Percentiles rank a stretch among this genome's conserved stretches.
Conservation (phyloP, 2,329 filamentous ascomycete genomes). For the Hymenoscyphus repandus region DNA sequence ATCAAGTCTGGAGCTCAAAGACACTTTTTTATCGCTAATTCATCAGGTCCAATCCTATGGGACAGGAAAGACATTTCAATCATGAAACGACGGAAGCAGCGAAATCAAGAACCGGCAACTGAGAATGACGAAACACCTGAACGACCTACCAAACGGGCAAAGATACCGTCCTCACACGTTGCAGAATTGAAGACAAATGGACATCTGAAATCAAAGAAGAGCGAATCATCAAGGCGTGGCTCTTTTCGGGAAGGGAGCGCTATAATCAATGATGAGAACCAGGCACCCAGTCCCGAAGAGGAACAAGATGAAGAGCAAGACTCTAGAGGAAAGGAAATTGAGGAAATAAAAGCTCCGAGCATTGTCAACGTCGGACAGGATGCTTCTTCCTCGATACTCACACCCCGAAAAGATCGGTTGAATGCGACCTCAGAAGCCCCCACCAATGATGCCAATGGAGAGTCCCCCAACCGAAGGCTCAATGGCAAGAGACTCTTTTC, state of each 20-base stretch:
- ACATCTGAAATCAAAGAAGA: no score
- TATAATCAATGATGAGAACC: background rate
- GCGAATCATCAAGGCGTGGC: no score
- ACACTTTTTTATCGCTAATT: background rate
- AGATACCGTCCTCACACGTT: background rate
- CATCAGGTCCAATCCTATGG: background rate
- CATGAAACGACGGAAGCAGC: background rate
- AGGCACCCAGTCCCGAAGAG: no score
- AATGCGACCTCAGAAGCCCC: background rate
- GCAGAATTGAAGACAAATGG: background rate
- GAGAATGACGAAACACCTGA: background rate
- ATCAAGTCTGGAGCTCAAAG: background rate
- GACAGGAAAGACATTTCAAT: background rate
- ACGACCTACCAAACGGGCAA: background rate
- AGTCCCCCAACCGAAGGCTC: conserved; percentile 19
- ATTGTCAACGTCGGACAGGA: no score
- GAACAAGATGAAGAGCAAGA: no score
- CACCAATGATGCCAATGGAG: conserved; percentile 5
- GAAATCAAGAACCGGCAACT: background rate
- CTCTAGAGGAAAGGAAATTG: no score
- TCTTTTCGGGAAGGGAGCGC: background rate
- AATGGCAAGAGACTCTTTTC: conserved; percentile 26
- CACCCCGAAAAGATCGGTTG: conserved; percentile 1
- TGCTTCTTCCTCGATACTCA: background rate
- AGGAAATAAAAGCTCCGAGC: no score